Conservation (phyloP, 495 filamentous ascomycete species). For the Viridothelium virens region DNA sequence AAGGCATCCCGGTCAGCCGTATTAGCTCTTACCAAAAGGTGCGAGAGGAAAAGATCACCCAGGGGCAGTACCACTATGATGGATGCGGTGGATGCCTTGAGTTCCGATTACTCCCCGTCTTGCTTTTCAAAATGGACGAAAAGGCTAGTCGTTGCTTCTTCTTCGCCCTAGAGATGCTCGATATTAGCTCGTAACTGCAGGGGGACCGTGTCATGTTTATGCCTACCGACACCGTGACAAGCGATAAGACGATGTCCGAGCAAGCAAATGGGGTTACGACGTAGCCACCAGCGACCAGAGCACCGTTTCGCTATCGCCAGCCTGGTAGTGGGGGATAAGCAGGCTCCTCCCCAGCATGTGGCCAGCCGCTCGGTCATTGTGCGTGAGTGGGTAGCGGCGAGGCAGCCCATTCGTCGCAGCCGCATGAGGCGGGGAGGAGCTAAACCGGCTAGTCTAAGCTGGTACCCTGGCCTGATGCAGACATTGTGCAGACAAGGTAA, state of each 20-base stretch:
- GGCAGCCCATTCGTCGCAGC: background rate
- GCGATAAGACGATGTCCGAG: slow-evolving; percentile 3
- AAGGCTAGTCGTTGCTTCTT: background rate
- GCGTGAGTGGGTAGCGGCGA: background rate
- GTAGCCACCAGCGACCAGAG: background rate
- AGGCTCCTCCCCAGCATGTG: slow-evolving; percentile 1
- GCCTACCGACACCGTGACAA: background rate
- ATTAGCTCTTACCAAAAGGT: background rate
- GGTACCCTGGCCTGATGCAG: too few relatives aligned
- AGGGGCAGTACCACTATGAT: background rate
- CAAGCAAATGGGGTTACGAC: background rate
- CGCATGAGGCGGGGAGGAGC: background rate
- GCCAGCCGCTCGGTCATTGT: slow-evolving; percentile 5
- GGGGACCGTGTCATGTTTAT: background rate
- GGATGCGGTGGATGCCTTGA: background rate
- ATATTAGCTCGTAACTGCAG: background rate
- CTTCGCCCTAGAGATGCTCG: background rate
- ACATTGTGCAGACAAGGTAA: background rate
- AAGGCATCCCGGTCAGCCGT: slow-evolving; percentile 4
- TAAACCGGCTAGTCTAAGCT: too few relatives aligned
- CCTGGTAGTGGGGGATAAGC: slow-evolving; percentile 2
- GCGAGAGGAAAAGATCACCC: background rate
- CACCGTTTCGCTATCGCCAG: slow-evolving; percentile 4
- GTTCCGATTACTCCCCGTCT: background rate
- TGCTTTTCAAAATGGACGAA: background rate